Percentiles rank a stretch among this genome's conserved stretches.
Evolutionary conservation across 352 stramenopile genomes (phyloP).

Genomic region (Phytophthora meadii): DNA sequence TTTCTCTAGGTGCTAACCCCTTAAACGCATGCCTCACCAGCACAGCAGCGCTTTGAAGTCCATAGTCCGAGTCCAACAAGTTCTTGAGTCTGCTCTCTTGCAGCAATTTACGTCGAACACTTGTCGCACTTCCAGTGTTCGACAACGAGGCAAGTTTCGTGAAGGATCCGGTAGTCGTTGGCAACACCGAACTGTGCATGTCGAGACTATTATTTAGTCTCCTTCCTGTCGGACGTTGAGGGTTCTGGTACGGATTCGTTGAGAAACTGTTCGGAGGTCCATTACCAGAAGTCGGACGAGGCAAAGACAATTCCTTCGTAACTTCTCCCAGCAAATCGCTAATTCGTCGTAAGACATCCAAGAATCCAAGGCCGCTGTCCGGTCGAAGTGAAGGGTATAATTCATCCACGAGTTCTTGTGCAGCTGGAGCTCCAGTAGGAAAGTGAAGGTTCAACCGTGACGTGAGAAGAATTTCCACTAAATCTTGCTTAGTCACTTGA

Average conservation of each 20-base stretch:
- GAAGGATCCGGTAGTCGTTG: conserved; percentile 25
- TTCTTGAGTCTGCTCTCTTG: conserved; percentile 62
- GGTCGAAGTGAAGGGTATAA: conserved; percentile 53
- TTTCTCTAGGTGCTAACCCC: conserved; percentile 61
- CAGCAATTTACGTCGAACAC: conserved; percentile 64
- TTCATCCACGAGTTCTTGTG: conserved; percentile 64
- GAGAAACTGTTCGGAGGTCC: conserved; percentile 28
- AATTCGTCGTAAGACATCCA: conserved; percentile 73
- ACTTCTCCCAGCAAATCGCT: conserved; percentile 63
- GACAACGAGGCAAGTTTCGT: conserved; percentile 11
- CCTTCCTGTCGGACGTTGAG: conserved; percentile 46
- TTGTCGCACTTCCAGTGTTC: conserved; percentile 17
- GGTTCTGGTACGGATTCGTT: conserved; percentile 40
- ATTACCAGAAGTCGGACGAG: conserved; percentile 16
- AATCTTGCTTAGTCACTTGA: conserved; percentile 62
- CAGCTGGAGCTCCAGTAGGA: conserved; percentile 44
- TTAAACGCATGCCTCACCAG: conserved; percentile 82
- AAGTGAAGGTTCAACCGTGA: conserved; percentile 73
- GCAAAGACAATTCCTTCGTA: conserved; percentile 34
- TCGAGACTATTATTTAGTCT: conserved; percentile 43
- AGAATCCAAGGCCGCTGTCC: conserved; percentile 44
- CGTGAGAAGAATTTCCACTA: conserved; percentile 70
- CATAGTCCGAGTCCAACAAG: conserved; percentile 56
- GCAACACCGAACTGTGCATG: conserved; percentile 38
- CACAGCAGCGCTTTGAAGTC: conserved; percentile 67